These are phyloP conservation scores for Paraphaeosphaeria sporulosa DNA, from an alignment of 2,329 filamentous ascomycete genomes.

Conservation along the genomic window DNA sequence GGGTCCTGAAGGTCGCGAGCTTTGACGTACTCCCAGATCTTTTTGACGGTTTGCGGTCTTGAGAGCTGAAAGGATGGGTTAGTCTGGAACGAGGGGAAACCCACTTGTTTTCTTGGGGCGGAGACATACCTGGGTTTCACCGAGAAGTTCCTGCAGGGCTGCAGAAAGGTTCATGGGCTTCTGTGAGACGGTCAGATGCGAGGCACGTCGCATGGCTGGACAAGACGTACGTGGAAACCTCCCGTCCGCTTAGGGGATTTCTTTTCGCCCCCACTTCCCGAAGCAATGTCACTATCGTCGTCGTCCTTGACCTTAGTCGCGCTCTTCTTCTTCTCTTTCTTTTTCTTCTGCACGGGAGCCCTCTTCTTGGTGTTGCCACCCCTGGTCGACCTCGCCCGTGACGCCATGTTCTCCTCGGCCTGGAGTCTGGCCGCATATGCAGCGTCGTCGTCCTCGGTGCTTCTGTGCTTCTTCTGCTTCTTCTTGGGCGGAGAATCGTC, in stretches of 20 bases:
- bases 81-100: constrained; percentile 15
- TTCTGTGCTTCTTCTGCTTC: constrained; percentile 71
- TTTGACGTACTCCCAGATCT: constrained; percentile 95
- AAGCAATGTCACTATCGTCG: constrained; percentile 80
- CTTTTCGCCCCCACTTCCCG: constrained; percentile 66
- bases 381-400: constrained; percentile 74
- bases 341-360: constrained; percentile 68
- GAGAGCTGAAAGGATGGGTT: constrained; percentile 68
- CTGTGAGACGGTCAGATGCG: constrained; percentile 48
- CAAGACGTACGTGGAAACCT: constrained; percentile 77
- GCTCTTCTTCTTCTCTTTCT: constrained; percentile 74
- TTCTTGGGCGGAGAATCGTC: constrained; percentile 55
- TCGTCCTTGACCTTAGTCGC: constrained; percentile 75
- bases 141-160: constrained; percentile 73
- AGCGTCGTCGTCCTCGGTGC: constrained; percentile 80
- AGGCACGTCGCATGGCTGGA: background rate
- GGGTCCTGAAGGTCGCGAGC: constrained; percentile 88
- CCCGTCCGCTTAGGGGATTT: constrained; percentile 78
- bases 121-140: constrained; percentile 68
- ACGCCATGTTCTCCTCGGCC: constrained; percentile 82
- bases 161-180: constrained; percentile 80
- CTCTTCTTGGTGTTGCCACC: constrained; percentile 71
- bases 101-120: background rate
- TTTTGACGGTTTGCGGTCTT: constrained; percentile 93
- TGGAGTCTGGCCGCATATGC: constrained; percentile 87